A percentile compares a stretch with the other conserved stretches of the same genome.
Conservation (phyloP, 768 basidiomycete genomes). For the Leccinum subgranulosum region DNA sequence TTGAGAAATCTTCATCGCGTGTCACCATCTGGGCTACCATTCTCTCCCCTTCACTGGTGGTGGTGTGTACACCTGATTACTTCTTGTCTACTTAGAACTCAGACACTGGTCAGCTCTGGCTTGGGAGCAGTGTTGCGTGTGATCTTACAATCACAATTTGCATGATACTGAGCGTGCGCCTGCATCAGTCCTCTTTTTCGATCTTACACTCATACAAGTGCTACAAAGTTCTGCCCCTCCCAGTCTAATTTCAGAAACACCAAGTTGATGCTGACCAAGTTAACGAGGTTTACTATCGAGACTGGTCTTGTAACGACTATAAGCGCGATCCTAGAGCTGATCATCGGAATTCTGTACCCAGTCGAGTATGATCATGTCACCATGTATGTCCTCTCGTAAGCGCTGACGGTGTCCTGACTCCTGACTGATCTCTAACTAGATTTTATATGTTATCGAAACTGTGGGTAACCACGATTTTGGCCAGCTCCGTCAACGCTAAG, state of each 20-base stretch:
- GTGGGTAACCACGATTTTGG: neutral
- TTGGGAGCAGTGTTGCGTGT: no score
- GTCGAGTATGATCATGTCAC: conserved; percentile 1
- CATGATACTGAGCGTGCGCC: no score
- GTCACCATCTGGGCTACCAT: no score
- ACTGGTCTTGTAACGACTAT: conserved; percentile 13
- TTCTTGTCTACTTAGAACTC: no score
- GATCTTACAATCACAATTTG: no score
- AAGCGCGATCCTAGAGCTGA: conserved; percentile 6
- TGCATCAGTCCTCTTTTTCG: no score
- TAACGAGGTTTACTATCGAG: conserved; percentile 13
- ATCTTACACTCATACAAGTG: no score
- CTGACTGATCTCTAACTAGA: neutral
- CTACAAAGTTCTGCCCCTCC: neutral
- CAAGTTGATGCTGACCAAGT: neutral
- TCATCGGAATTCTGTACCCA: conserved; percentile 1
- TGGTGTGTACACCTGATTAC: no score
- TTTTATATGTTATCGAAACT: conserved; percentile 4
- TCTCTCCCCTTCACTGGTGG: neutral
- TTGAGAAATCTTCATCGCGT: no score
- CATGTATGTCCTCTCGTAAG: neutral
- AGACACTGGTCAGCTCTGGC: no score
- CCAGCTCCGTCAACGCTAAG: neutral
- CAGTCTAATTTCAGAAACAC: neutral
- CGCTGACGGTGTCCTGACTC: no score